phyloP scores from a whole-genome alignment of 768 basidiomycete genomes.

The Tylopilus vinaceipallidus region DNA sequence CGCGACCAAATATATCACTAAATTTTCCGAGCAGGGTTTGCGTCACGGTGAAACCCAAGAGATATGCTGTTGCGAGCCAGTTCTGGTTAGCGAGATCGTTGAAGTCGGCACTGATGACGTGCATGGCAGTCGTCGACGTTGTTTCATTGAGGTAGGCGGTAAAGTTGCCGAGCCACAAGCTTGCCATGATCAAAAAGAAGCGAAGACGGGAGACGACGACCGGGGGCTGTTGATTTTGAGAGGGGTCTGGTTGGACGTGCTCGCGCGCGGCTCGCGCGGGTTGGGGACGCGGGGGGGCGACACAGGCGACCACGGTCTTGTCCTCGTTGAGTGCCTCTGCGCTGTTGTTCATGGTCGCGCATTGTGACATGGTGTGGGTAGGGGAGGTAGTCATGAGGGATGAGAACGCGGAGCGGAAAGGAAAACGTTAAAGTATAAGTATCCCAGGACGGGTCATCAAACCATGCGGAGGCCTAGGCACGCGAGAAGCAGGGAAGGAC shows the following conservation, averaged over 20 bases:
- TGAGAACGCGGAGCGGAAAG: constrained; percentile 2
- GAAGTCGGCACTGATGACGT: constrained; percentile 32
- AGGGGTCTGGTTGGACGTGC: background rate
- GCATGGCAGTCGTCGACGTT: constrained; percentile 36
- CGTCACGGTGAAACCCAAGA: constrained; percentile 37
- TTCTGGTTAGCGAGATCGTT: constrained; percentile 32
- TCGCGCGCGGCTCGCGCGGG: constrained; percentile 3
- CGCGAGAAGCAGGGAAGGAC: constrained; percentile 13
- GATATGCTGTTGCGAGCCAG: constrained; percentile 35
- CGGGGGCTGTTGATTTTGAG: constrained; percentile 21
- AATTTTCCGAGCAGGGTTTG: constrained; percentile 35
- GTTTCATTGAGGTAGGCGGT: constrained; percentile 37
- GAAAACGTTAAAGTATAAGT: constrained; percentile 18
- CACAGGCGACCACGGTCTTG: constrained; percentile 16
- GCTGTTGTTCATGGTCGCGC: constrained; percentile 31
- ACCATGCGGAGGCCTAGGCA: constrained; percentile 5
- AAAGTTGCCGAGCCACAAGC: constrained; percentile 36
- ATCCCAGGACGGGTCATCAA: constrained; percentile 13
- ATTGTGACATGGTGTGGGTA: constrained; percentile 31
- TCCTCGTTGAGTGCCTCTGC: constrained; percentile 24
- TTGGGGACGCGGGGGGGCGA: background rate
- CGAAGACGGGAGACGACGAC: constrained; percentile 28
- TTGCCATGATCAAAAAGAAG: constrained; percentile 35
- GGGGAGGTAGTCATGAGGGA: constrained; percentile 29
- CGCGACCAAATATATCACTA: constrained; percentile 36